phyloP scores from a whole-genome alignment of 75 land plant species.

The Pinus tabuliformis region DNA sequence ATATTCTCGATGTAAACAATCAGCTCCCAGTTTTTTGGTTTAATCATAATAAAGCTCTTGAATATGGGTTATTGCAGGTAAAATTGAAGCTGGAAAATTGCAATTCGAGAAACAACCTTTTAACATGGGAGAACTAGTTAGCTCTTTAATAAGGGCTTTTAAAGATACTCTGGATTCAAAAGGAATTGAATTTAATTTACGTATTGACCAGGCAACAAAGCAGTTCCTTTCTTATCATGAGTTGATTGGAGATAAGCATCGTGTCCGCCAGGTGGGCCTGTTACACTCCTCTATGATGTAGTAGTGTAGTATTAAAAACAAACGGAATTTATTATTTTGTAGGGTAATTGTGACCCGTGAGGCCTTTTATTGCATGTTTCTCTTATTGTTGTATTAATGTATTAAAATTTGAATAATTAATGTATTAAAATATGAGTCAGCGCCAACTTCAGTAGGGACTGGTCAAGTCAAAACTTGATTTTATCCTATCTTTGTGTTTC shows the following conservation, averaged over 20 bases:
- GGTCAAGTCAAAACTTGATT: no score
- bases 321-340: no score
- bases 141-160: slow-evolving; percentile 28
- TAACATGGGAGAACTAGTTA: slow-evolving; percentile 31
- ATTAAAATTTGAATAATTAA: no score
- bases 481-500: no score
- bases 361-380: no score
- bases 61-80: slow-evolving; percentile 43
- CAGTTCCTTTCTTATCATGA: slow-evolving; percentile 20
- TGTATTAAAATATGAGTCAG: no score
- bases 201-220: slow-evolving; percentile 23
- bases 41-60: background rate
- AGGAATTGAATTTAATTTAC: slow-evolving; percentile 17
- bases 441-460: no score
- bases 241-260: slow-evolving; percentile 40
- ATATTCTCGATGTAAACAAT: no score
- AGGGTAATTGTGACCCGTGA: no score
- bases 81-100: slow-evolving; percentile 37
- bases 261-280: slow-evolving; percentile 21
- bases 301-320: no score
- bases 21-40: no score
- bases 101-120: slow-evolving; percentile 34
- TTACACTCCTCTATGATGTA: background rate
- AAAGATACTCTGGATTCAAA: slow-evolving; percentile 31
- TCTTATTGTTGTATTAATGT: no score